Percentiles rank a stretch among this genome's conserved stretches.
phyloP scores from a whole-genome alignment of 495 filamentous ascomycete species.

The Tuber melanosporum region DNA sequence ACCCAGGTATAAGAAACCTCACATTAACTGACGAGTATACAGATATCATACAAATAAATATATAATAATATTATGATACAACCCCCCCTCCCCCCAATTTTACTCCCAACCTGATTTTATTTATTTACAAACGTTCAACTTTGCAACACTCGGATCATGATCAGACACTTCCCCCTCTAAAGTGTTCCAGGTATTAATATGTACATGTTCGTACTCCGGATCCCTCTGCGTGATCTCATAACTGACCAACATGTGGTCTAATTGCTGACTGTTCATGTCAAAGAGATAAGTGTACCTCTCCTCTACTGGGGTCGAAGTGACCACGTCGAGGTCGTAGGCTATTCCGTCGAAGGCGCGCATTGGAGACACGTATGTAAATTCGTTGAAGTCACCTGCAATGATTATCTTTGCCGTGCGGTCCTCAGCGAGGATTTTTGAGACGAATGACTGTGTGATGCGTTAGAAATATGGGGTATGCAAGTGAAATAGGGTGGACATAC shows the following conservation, averaged over 20 bases:
- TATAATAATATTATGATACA: no score
- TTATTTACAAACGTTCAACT: slow-evolving; percentile 49
- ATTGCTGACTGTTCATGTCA: slow-evolving; percentile 52
- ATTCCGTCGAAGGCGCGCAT: slow-evolving; percentile 45
- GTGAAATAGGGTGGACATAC: slow-evolving; percentile 20
- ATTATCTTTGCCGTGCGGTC: slow-evolving; percentile 48
- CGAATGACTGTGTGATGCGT: slow-evolving; percentile 34
- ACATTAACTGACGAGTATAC: background rate
- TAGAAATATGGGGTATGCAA: background rate
- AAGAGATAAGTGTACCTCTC: slow-evolving; percentile 59
- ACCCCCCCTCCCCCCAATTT: background rate
- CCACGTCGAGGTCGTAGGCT: slow-evolving; percentile 53
- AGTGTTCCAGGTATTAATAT: slow-evolving; percentile 56
- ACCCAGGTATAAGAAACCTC: background rate
- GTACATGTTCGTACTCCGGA: slow-evolving; percentile 53
- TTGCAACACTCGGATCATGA: slow-evolving; percentile 57
- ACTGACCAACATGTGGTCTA: slow-evolving; percentile 59
- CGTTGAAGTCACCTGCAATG: slow-evolving; percentile 57
- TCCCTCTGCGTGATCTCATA: slow-evolving; percentile 40
- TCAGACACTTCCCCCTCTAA: slow-evolving; percentile 49
- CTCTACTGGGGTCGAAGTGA: slow-evolving; percentile 42
- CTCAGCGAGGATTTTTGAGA: slow-evolving; percentile 45
- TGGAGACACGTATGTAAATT: slow-evolving; percentile 54
- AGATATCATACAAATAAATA: no score
- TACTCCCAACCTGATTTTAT: background rate